A percentile compares a stretch with the other conserved stretches of the same genome.
phyloP scores from a whole-genome alignment of 208 protist genomes.

The Leishmania tarentolae region DNA sequence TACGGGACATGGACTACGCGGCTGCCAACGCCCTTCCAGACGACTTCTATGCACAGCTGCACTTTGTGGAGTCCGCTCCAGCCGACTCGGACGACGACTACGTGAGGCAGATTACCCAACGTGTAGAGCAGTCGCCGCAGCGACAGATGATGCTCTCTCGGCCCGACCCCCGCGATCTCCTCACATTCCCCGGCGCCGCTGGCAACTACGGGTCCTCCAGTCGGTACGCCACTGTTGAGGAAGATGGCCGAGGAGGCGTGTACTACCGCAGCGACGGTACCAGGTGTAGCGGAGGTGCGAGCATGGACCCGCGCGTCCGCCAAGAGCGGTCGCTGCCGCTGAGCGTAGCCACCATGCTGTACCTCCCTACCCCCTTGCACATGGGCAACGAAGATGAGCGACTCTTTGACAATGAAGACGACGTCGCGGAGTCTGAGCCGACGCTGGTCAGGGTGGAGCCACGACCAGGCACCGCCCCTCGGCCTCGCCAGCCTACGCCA shows the following conservation, averaged over 20 bases:
- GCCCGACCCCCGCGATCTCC: conserved; percentile 36
- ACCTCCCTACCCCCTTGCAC: conserved; percentile 44
- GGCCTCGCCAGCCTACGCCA: conserved; percentile 29
- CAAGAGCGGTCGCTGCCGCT: conserved; percentile 34
- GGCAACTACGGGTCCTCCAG: conserved; percentile 15
- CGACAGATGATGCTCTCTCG: conserved; percentile 50
- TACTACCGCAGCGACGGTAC: conserved; percentile 69
- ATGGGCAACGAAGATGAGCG: conserved; percentile 60
- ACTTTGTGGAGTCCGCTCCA: conserved; percentile 48
- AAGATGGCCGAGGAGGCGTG: conserved; percentile 36
- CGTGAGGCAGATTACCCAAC: conserved; percentile 53
- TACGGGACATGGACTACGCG: conserved; percentile 80
- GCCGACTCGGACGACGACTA: conserved; percentile 45
- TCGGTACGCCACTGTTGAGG: conserved; percentile 21
- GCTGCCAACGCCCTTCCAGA: conserved; percentile 41
- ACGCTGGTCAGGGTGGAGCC: conserved; percentile 29
- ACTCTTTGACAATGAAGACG: conserved; percentile 60
- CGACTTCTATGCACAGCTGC: conserved; percentile 73
- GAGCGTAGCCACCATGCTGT: conserved; percentile 35
- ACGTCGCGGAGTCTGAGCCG: conserved; percentile 45
- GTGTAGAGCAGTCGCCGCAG: conserved; percentile 71
- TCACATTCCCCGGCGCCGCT: conserved; percentile 5
- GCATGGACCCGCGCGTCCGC: conserved; percentile 21
- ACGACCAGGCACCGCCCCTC: conserved; percentile 8
- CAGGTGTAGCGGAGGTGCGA: conserved; percentile 16